Evolutionary conservation across 805 yeast species (phyloP).

Genomic region (Ascoidea rubescens): DNA sequence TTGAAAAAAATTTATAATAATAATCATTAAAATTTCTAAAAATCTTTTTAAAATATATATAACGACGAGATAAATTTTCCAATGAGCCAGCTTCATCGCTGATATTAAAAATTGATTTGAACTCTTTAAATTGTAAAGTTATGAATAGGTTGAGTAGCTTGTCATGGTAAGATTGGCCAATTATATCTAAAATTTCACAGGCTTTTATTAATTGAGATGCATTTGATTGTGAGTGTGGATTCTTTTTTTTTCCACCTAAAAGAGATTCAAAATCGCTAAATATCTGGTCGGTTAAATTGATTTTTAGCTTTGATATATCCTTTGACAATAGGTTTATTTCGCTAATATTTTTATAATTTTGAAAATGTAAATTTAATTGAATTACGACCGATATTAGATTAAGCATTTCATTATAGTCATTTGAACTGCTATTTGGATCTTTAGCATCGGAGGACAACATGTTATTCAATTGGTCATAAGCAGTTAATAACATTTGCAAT

Average conservation of each 20-base stretch:
- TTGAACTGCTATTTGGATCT: conserved; percentile 15
- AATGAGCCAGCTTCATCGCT: conserved; percentile 90
- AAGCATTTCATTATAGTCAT: conserved; percentile 36
- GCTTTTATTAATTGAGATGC: conserved; percentile 39
- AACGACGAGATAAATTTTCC: conserved; percentile 75
- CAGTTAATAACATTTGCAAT: conserved; percentile 71
- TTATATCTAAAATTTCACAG: conserved; percentile 54
- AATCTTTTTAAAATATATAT: conserved; percentile 64
- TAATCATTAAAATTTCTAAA: conserved; percentile 42
- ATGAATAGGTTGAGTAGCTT: conserved; percentile 65
- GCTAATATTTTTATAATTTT: conserved; percentile 69
- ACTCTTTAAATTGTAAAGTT: conserved; percentile 54
- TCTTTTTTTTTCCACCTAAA: conserved; percentile 20
- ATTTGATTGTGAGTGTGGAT: conserved; percentile 13
- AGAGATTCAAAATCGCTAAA: conserved; percentile 57
- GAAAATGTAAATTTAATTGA: conserved; percentile 60
- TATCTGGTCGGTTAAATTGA: conserved; percentile 51
- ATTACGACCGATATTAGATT: conserved; percentile 55
- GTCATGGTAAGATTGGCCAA: conserved; percentile 42
- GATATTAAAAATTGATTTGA: conserved; percentile 57
- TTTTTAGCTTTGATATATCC: conserved; percentile 43
- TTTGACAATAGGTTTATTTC: conserved; percentile 58
- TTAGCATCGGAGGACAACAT: conserved; percentile 29
- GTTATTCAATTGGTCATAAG: conserved; percentile 44
- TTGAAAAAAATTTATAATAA: conserved; percentile 45